Base-by-base conservation (phyloP, 352 stramenopile genomes). In the Phytophthora aleatoria region DNA sequence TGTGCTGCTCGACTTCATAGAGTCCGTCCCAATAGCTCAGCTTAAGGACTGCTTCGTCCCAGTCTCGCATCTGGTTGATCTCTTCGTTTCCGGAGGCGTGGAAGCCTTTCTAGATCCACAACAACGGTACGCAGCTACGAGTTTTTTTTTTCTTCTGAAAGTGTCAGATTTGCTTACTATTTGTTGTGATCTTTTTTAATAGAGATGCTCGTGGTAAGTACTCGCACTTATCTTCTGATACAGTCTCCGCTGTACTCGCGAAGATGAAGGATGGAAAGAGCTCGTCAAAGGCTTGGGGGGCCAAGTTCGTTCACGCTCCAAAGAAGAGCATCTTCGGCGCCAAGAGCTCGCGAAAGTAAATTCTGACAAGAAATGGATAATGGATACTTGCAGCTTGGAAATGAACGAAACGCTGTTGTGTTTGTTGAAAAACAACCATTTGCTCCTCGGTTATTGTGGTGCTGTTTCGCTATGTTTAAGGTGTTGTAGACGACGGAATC, bases 221-320 rank as follows among this genome's bases (percentile, higher is more conserved):
- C 49, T 80, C 83, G 5, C 83, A 92, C 47, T 47, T 94, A 16
- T 87, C 79, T 6, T 72, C 77, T 4, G 85, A 91, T 15, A 91
- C 71, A 2, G 81, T 94, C n/a, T 71, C 79, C 0, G 74, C 69
- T 2, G 77, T 94, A 28, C 69, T 83, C 5, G 81, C 81, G n/a
- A 94, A 94, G 57, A 75, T 90, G 67, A 91, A 91, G 48, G 83
- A 89, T 47, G 45, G 61, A 11, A 91, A 91, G 41, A 76, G 49
- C 1, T 70, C 69, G 3, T 87, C 77, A 7, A 80, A 77, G 44
- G 74, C 76, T 0, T 89, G 79, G 82, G 79, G 77, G 11, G 50
- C 66, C 3, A 72, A 55, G 1, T 83, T 77, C 26, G 64, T 76
- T n/a, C 55, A 67, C 15, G 67, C 67, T 13, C 50, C 70, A 5